Evolutionary conservation across 2,329 filamentous ascomycete species (phyloP), one percentile per base, ranked within the genome.

Genomic region (Curvularia sp.): DNA sequence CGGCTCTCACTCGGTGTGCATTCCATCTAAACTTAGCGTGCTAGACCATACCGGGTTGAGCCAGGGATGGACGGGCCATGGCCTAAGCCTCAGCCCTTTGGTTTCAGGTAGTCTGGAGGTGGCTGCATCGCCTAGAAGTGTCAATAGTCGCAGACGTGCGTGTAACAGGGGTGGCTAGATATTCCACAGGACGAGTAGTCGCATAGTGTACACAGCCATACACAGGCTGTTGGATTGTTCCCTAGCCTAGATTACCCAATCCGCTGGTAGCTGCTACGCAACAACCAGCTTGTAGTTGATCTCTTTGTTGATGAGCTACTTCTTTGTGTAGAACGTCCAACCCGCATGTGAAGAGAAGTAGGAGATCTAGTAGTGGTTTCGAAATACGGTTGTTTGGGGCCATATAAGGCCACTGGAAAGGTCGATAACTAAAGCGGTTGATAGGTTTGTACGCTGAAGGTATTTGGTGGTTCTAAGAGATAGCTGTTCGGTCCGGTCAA

Each of bases 21-120:
- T 77, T 75, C 73, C 69, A 58, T 51, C 74, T 75, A 76, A 69
- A 68, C 68, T 74, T 75, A 71, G 74, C 38, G 45, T 41, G 48
- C 46, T 57, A 51, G 23, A 36, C 47, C 59, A 62, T 64, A 63
- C 62, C 36, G 15, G 32, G 51, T 45, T 50, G 46, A 34, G 19
- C 46, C 57, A 68, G 54, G 61, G 67, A 51, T 53, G 70, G 74
- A 77, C 77, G 73, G 57, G 57, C 51, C 64, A 67, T 68, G 62
- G 72, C 63, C 67, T 70, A 68, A 72, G 69, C 68, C 64, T 61
- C 64, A 49, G 43, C 59, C 67, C 61, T 66, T 59, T 60, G 60
- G 68, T 71, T 69, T 71, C 67, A 69, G 50, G 59, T 60, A 57
- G 52, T 54, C 61, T 64, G 60, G 60, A 61, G 64, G 65, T 57